Percentiles rank a stretch among this genome's conserved stretches.
phyloP scores from a whole-genome alignment of 768 basidiomycete genomes.

The Boletus rufocinnamomeus region DNA sequence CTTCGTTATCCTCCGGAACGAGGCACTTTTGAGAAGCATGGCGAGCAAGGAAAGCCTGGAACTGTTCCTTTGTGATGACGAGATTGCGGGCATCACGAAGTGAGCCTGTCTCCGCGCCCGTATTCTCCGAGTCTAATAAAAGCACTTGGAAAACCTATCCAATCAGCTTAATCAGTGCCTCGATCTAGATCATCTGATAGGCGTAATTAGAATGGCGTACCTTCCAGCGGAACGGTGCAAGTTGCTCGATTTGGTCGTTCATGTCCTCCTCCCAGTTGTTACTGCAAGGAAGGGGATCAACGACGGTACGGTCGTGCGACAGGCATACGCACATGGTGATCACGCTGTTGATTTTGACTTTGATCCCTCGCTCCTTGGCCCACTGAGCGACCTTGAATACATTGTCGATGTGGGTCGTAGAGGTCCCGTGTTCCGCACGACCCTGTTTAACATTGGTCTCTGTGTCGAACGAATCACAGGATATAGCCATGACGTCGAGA shows the following conservation, averaged over 20 bases:
- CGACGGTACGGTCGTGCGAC: rapidly evolving
- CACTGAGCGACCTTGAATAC: constrained; percentile 40
- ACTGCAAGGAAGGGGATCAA: constrained; percentile 15
- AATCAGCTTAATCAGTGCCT: background rate
- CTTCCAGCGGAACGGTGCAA: constrained; percentile 43
- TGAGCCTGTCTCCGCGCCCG: constrained; percentile 32
- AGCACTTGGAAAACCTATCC: constrained; percentile 40
- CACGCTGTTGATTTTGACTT: constrained; percentile 40
- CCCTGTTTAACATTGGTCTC: constrained; percentile 40
- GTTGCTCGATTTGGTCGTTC: constrained; percentile 38
- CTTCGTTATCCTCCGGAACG: constrained; percentile 41
- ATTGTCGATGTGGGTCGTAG: constrained; percentile 33
- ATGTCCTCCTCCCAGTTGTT: constrained; percentile 44
- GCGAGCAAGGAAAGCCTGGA: constrained; percentile 38
- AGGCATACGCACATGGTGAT: constrained; percentile 29
- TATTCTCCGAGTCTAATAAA: constrained; percentile 39
- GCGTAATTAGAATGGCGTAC: constrained; percentile 13
- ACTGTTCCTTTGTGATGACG: constrained; percentile 37
- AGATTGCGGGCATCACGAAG: constrained; percentile 39
- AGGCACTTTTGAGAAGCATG: constrained; percentile 34
- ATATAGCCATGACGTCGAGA: constrained; percentile 44
- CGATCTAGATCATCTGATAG: background rate
- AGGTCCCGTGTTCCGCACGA: constrained; percentile 34
- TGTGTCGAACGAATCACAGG: constrained; percentile 41
- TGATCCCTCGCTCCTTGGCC: constrained; percentile 39